Evolutionary conservation across 2,329 filamentous ascomycete genomes (phyloP), one percentile per base, ranked within the genome.

Genomic region (Stemphylium lycopersici): DNA sequence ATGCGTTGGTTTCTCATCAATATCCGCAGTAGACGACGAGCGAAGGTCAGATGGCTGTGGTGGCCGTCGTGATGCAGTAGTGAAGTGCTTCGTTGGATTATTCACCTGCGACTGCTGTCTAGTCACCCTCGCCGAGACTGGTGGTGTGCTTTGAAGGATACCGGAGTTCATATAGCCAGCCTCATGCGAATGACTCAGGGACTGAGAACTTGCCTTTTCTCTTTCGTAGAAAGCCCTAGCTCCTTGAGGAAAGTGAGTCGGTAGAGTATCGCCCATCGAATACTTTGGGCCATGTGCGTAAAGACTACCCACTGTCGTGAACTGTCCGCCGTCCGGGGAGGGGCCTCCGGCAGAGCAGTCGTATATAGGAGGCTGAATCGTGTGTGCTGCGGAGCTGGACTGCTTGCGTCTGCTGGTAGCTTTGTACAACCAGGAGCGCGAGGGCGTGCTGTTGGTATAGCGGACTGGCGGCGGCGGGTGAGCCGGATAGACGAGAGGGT

Each of bases 401-500:
- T 11, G 7, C 26, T 6, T 29, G 12, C 10, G 26, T 32, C 18
- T 13, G 12, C 33, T 26, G 24, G 44, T 18, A 20, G 20, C 22
- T 16, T 22, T 48, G 2, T 48, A 44, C 13, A 33, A 32, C 50
- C 45, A 39, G 15, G 50, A 40, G 5, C 43, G 52, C 12, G 55
- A 58, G 6, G 52, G 48, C 43, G 37, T 52, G 16, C 52, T 58
- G 24, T 52, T 51, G 5, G 54, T 54, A 29, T 58, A 49, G 20
- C 33, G 50, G 32, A 52, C 36, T 3, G 57, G 42, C 15, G 44
- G 29, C 2, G 22, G 36, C 0, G 10, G 13, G 16, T 8, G 34
- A 12, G 13, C n/a, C 12, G 46, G 32, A 16, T 52, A 59, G 22
- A 64, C 44, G 15, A 55, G 47, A 18, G 61, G 61, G 24, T 66